Evolutionary conservation across 495 filamentous ascomycete genomes (phyloP), one percentile per base, ranked within the genome.

Genomic region (Glutinoglossum americanum): DNA sequence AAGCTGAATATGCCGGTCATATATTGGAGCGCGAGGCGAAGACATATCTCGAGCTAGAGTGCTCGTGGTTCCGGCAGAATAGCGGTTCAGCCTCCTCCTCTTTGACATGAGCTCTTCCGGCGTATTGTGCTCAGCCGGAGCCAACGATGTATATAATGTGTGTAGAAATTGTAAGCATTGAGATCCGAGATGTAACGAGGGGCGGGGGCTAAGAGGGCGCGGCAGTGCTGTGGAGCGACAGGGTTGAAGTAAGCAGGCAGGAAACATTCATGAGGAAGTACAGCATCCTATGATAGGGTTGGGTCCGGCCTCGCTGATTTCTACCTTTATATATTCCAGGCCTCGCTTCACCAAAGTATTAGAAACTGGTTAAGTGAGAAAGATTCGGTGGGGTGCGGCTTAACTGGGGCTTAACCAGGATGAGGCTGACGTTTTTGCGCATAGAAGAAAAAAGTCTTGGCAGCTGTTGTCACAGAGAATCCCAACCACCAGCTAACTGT

Each of bases 1-100:
- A 19, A 87, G 28, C 49, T 27, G 25, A 30, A 17, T 25, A 32
- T 53, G 25, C 15, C 13, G 25, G 19, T 30, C 49, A 53, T 27
- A n/a, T 19, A 17, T 53, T 53, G 17, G 11, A 27, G 23, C 1
- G 2, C 26, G 25, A 8, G 49, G 10, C 19, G 28, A 11, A 53
- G 49, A 27, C 28, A 32, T 53, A 10, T 45, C 10, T 45, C n/a
- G 41, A 9, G n/a, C 13, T 21, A 5, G 41, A 6, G 41, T 45
- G 41, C 4, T 45, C 3, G 41, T 45, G 37, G 37, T 11, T 41
- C 15, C 3, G 13, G 37, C 15, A 7, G 37, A 41, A 17, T 41
- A 11, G 13, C 37, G 1, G 37, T 17, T 11, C 3, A 41, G 13
- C n/a, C 13, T 45, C 41, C 41, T 45, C 41, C 41, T 45, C 41